These are phyloP conservation scores for Apiotrichum laibachii DNA, from an alignment of 1,284 basidiomycete genomes.

Conservation along the genomic window DNA sequence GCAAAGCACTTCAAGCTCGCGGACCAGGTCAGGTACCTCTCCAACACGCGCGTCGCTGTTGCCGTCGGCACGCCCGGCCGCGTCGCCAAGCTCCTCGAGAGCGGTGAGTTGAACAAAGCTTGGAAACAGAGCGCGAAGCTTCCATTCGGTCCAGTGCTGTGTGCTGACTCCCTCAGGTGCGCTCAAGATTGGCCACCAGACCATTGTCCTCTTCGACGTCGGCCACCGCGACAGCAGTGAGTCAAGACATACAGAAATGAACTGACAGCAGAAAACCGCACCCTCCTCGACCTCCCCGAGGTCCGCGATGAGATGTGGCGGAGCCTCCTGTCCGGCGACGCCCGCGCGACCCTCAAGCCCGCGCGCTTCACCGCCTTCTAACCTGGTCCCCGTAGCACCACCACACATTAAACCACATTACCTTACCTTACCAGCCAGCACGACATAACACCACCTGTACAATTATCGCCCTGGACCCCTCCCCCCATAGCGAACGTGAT, in stretches of 20 bases:
- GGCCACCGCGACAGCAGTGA: slow-evolving; percentile 45
- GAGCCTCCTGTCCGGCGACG: slow-evolving; percentile 39
- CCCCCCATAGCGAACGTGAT: slow-evolving; percentile 3
- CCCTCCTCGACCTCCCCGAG: slow-evolving; percentile 48
- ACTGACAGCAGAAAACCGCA: slow-evolving; percentile 42
- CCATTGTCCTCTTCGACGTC: slow-evolving; percentile 48
- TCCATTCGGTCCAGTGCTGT: neutral
- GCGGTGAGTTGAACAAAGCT: slow-evolving; percentile 23
- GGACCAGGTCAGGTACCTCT: slow-evolving; percentile 51
- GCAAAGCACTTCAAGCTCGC: slow-evolving; percentile 53
- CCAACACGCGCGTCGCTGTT: slow-evolving; percentile 46
- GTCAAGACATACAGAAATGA: slow-evolving; percentile 11
- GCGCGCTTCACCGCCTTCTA: slow-evolving; percentile 46
- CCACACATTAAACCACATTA: neutral
- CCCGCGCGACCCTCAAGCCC: slow-evolving; percentile 33
- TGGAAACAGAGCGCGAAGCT: slow-evolving; percentile 2
- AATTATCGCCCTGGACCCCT: neutral
- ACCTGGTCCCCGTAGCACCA: neutral
- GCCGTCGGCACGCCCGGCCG: slow-evolving; percentile 52
- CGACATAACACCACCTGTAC: slow-evolving; percentile 6
- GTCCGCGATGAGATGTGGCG: slow-evolving; percentile 51
- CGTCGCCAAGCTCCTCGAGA: slow-evolving; percentile 48
- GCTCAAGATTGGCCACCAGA: slow-evolving; percentile 41
- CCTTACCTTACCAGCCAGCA: neutral
- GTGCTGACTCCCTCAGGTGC: slow-evolving; percentile 27